Evolutionary conservation across 108 stramenopile species (phyloP).

Genomic region (Nitzschia sp.): DNA sequence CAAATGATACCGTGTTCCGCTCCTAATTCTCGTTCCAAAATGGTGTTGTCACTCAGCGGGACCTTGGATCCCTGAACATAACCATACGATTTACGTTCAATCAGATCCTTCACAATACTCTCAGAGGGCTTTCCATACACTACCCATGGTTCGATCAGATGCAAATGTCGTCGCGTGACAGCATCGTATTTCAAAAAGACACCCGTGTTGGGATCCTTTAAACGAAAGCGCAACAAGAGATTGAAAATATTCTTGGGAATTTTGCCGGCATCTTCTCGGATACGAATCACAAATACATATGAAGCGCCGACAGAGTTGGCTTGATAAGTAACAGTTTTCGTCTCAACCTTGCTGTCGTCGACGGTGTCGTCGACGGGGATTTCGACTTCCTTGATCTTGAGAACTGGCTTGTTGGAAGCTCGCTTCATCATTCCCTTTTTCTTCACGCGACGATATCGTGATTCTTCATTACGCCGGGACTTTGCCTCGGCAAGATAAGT

Average conservation of each 20-base stretch:
- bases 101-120: slow-evolving; percentile 75
- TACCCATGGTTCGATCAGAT: slow-evolving; percentile 85
- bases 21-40: slow-evolving; percentile 78
- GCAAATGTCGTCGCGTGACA: slow-evolving; percentile 55
- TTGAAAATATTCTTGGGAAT: slow-evolving; percentile 52
- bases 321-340: slow-evolving; percentile 57
- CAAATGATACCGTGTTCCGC: slow-evolving; percentile 78
- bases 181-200: slow-evolving; percentile 77
- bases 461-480: slow-evolving; percentile 54
- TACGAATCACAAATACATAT: slow-evolving; percentile 75
- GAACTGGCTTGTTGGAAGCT: slow-evolving; percentile 61
- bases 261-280: slow-evolving; percentile 58
- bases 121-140: slow-evolving; percentile 75
- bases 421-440: slow-evolving; percentile 90
- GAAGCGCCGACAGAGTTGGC: slow-evolving; percentile 73
- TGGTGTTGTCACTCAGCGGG: slow-evolving; percentile 81
- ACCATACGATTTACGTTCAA: slow-evolving; percentile 71
- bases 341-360: slow-evolving; percentile 28
- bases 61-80: slow-evolving; percentile 63
- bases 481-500: slow-evolving; percentile 55
- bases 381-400: slow-evolving; percentile 56
- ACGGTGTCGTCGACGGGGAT: slow-evolving; percentile 30
- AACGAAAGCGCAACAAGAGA: slow-evolving; percentile 54
- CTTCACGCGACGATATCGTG: slow-evolving; percentile 67
- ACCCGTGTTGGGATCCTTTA: slow-evolving; percentile 69